Base-by-base conservation (phyloP, 768 basidiomycete species). In the Naganishia randhawae region DNA sequence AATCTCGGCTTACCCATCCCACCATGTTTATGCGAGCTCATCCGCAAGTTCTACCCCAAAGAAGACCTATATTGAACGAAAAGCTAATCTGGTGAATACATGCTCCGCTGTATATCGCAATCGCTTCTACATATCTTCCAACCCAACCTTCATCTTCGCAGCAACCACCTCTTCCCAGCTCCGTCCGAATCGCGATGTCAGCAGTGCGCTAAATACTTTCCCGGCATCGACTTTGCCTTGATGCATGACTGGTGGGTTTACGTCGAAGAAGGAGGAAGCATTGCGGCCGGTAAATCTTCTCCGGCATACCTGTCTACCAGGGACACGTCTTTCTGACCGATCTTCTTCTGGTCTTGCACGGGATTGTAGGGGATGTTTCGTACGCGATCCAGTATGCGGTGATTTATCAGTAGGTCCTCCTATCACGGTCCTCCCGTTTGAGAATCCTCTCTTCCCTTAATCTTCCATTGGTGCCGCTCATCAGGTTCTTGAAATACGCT, bases 341-440 rank as follows among this genome's bases (percentile, higher is more conserved):
- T 48, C 45, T 6, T 48, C 7, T n/a, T 48, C 45, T 5, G n/a
- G n/a, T n/a, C 25, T n/a, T 11, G 45, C 25, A n/a, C 31, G 31
- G 17, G 45, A 13, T 4, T 0, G 17, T 31, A 63, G 67, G 42
- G 32, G 67, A 68, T 17, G 67, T 68, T 13, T 57, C 57, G 29
- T 52, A 50, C 22, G 67, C 67, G 1, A 50, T 68, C 9, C 67
- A 68, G 32, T 68, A 68, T 45, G 67, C 67, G 22, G 67, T 68
- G 25, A 50, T 63, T 10, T 54, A 68, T 45, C 50, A 50, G 67
- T 63, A 41, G 25, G 67, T 50, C 22, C 45, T 50, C 45, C 3
- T 6, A 61, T 45, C 57, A 27, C n/a, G 7, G 33, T 41, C 35
- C 27, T 22, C 22, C 32, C 32, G 1, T 37, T 50, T 48, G 25